Percentiles rank a stretch among this genome's conserved stretches.
These are phyloP conservation scores for Blastocystis sp. DNA, from an alignment of 352 stramenopile species.

Conservation along the genomic window DNA sequence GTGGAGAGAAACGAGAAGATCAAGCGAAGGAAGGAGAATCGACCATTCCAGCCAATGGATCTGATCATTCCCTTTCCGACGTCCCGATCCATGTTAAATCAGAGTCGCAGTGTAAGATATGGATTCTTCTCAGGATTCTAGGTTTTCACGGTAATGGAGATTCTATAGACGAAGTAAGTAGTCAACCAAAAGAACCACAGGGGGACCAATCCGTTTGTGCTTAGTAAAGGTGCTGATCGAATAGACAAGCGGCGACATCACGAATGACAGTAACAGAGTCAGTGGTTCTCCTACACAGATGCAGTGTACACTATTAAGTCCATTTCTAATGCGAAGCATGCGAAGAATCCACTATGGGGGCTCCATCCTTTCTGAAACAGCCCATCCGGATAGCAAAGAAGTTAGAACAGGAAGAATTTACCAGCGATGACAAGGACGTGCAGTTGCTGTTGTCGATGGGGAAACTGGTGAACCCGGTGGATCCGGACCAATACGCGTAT, in stretches of 20 bases:
- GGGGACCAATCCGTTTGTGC: neutral
- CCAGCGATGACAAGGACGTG: neutral
- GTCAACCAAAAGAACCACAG: neutral
- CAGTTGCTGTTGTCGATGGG: slow-evolving; percentile 10
- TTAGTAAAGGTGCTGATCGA: neutral
- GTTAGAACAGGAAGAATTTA: neutral
- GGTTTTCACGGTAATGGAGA: neutral
- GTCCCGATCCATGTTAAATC: too few species aligned
- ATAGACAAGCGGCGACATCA: neutral
- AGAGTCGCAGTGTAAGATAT: neutral
- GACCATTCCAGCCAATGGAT: too few species aligned
- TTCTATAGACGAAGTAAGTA: neutral
- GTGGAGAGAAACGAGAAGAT: neutral
- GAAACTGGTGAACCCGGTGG: neutral
- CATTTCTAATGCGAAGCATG: neutral
- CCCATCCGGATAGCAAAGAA: neutral
- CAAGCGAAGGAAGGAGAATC: neutral
- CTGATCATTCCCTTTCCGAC: too few species aligned
- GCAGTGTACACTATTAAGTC: neutral
- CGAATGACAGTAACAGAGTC: too few species aligned
- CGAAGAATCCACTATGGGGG: neutral
- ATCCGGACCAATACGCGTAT: neutral
- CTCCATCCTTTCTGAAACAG: neutral
- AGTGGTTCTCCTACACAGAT: neutral
- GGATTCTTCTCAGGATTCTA: neutral